phyloP scores from a whole-genome alignment of 495 filamentous ascomycete species.

The Glonium stellatum region DNA sequence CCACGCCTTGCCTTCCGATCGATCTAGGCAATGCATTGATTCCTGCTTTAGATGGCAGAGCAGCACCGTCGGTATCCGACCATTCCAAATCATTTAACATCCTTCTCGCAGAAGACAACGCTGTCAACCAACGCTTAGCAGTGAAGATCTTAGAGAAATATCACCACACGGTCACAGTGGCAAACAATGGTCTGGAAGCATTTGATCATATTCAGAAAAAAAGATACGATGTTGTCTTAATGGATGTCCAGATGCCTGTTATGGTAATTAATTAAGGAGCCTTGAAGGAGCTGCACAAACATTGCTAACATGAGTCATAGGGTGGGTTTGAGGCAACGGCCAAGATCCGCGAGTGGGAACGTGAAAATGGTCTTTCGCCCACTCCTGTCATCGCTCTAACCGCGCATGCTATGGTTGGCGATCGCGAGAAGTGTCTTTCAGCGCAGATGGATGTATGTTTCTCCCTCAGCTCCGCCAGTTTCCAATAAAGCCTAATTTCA shows the following conservation, averaged over 20 bases:
- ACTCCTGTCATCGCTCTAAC: constrained; percentile 97
- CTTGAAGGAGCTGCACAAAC: not conserved
- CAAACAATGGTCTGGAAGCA: constrained; percentile 89
- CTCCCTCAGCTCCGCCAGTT: not conserved
- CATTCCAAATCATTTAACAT: constrained; percentile 96
- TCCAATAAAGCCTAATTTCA: not conserved
- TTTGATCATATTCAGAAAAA: constrained; percentile 82
- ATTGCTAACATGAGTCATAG: constrained; percentile 34
- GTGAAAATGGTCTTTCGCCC: constrained; percentile 63
- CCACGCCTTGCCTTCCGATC: constrained; percentile 88
- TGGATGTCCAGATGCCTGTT: constrained; percentile 99
- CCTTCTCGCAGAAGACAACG: constrained; percentile 93
- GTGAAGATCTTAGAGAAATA: constrained; percentile 98
- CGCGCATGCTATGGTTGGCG: constrained; percentile 98
- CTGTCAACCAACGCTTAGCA: constrained; percentile 91
- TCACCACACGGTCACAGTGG: constrained; percentile 92
- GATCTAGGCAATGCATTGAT: constrained; percentile 98
- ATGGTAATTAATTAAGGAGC: constrained; percentile 60
- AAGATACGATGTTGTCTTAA: constrained; percentile 92
- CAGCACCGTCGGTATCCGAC: constrained; percentile 84
- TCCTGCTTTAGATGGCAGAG: constrained; percentile 90
- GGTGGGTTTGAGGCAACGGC: constrained; percentile 97
- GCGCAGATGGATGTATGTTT: constrained; percentile 77
- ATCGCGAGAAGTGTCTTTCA: constrained; percentile 95
- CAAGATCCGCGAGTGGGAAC: constrained; percentile 93